Evolutionary conservation across 2,329 filamentous ascomycete species (phyloP).

Genomic region (Trichoderma endophyticum): DNA sequence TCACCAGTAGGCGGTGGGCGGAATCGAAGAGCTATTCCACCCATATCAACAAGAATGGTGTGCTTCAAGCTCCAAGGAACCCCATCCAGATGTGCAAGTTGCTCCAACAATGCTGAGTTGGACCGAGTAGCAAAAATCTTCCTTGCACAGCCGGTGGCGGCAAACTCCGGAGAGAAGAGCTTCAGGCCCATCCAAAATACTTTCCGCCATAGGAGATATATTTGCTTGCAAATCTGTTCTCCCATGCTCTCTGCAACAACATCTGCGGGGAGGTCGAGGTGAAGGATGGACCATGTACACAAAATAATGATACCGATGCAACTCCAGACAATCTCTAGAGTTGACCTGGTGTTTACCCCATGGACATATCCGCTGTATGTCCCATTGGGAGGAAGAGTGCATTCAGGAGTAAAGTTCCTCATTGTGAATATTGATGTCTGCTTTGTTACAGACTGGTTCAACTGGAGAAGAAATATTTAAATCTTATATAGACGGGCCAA

Average conservation of each 20-base stretch:
- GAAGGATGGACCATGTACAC: background rate
- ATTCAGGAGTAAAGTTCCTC: background rate
- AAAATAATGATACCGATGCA: background rate
- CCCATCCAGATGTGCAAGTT: background rate
- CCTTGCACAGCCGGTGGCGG: background rate
- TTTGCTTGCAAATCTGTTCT: background rate
- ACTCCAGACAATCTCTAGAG: background rate
- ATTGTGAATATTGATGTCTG: background rate
- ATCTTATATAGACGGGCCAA: background rate
- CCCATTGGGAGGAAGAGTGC: background rate
- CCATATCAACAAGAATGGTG: background rate
- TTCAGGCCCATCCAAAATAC: background rate
- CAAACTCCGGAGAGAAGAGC: background rate
- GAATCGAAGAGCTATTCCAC: background rate
- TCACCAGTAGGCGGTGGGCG: background rate
- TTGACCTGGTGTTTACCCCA: background rate
- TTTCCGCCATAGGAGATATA: background rate
- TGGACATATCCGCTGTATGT: background rate
- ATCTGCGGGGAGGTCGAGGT: background rate
- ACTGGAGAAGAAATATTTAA: background rate
- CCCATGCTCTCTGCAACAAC: accelerated
- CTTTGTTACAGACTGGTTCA: background rate
- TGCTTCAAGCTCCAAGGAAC: background rate
- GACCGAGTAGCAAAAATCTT: background rate
- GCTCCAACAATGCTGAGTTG: background rate